phyloP scores from a whole-genome alignment of 768 basidiomycete species.

The Boletus fagicola region DNA sequence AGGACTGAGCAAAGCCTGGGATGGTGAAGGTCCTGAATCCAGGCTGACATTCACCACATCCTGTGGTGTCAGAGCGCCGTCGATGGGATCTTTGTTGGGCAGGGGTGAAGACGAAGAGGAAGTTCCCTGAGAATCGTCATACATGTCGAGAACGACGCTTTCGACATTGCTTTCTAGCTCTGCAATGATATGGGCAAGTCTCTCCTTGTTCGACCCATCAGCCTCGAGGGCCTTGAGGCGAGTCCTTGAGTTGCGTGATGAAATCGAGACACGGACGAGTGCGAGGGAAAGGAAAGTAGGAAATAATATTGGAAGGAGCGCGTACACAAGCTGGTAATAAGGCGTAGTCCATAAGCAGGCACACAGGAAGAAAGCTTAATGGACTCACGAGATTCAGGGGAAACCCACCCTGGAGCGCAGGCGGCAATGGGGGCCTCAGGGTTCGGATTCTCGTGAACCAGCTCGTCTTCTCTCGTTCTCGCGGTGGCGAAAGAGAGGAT shows the following conservation, averaged over 20 bases:
- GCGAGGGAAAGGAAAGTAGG: constrained; percentile 55
- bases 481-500: constrained; percentile 41
- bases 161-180: constrained; percentile 62
- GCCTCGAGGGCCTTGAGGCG: constrained; percentile 67
- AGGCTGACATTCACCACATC: neutral
- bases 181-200: constrained; percentile 55
- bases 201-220: constrained; percentile 46
- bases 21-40: constrained; percentile 15
- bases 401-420: constrained; percentile 55
- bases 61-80: neutral
- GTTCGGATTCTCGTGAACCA: constrained; percentile 48
- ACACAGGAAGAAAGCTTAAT: neutral
- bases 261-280: constrained; percentile 56
- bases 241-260: constrained; percentile 56
- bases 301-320: constrained; percentile 61
- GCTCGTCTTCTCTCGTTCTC: constrained; percentile 36
- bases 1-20: constrained; percentile 50
- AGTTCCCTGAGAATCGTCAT: constrained; percentile 42
- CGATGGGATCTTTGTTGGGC: neutral
- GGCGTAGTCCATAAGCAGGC: constrained; percentile 1
- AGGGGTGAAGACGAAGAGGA: constrained; percentile 19
- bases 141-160: constrained; percentile 56
- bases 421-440: constrained; percentile 50
- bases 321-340: constrained; percentile 47
- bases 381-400: constrained; percentile 68